Percentiles rank a stretch among this genome's conserved stretches.
Conservation (phyloP, 2,329 filamentous ascomycete genomes). For the Aspergillus awamori region DNA sequence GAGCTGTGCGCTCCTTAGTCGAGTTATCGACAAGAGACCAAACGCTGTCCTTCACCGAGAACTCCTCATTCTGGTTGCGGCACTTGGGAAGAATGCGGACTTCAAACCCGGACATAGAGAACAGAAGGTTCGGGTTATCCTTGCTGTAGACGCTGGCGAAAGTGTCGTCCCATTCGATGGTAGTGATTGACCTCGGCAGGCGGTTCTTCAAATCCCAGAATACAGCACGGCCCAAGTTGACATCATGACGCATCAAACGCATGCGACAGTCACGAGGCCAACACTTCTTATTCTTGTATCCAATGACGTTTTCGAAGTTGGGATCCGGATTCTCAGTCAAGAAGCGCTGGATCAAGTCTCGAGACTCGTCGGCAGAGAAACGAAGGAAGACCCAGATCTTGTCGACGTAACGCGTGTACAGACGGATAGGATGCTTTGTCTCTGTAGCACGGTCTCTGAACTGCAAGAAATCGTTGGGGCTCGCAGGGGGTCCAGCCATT, state of each 20-base stretch:
- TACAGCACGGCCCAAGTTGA: constrained; percentile 93
- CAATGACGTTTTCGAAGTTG: constrained; percentile 99
- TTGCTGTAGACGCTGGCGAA: constrained; percentile 97
- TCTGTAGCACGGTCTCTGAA: constrained; percentile 94
- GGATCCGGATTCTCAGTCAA: constrained; percentile 97
- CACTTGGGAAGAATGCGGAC: constrained; percentile 95
- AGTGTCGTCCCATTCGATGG: constrained; percentile 98
- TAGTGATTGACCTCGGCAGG: constrained; percentile 89
- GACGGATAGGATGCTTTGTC: constrained; percentile 87
- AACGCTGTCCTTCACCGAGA: constrained; percentile 95
- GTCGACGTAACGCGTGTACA: constrained; percentile 98
- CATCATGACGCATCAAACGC: constrained; percentile 97
- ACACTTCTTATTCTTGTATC: constrained; percentile 99
- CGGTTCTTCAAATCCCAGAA: constrained; percentile 99
- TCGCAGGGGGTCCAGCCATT: constrained; percentile 90
- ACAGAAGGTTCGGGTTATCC: constrained; percentile 95
- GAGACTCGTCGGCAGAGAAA: constrained; percentile 89
- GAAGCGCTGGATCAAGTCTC: constrained; percentile 95
- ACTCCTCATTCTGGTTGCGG: constrained; percentile 93
- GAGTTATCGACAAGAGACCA: constrained; percentile 97
- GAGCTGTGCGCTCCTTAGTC: constrained; percentile 93
- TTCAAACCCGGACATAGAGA: constrained; percentile 98
- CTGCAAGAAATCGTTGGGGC: constrained; percentile 95
- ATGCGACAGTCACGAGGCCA: constrained; percentile 98
- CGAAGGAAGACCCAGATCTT: constrained; percentile 98